A percentile compares a stretch with the other conserved stretches of the same genome.
These are phyloP conservation scores for Tolypocladium inflatum DNA, from an alignment of 2,329 filamentous ascomycete genomes.

Conservation along the genomic window DNA sequence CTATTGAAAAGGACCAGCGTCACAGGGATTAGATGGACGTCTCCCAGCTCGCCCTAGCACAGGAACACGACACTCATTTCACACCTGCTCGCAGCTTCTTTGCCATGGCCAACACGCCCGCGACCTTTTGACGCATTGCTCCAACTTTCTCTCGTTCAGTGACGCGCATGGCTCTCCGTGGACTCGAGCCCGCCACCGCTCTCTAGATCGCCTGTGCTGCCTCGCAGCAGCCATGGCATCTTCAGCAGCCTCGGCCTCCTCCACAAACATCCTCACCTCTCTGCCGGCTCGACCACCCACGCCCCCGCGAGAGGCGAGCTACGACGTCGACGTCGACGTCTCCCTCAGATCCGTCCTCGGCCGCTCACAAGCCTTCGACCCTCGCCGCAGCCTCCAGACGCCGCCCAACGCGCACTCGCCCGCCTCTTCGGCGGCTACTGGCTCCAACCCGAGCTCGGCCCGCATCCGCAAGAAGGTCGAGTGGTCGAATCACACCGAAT, in stretches of 20 bases:
- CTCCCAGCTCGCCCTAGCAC: neutral
- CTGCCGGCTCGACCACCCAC: slow-evolving; percentile 55
- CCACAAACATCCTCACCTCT: slow-evolving; percentile 34
- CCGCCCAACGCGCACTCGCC: slow-evolving; percentile 41
- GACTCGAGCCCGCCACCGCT: slow-evolving; percentile 10
- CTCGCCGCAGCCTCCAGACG: slow-evolving; percentile 32
- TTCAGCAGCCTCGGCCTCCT: slow-evolving; percentile 24
- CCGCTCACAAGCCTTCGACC: slow-evolving; percentile 27
- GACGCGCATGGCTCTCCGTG: slow-evolving; percentile 1
- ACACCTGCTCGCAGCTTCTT: neutral
- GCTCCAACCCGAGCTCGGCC: slow-evolving; percentile 32
- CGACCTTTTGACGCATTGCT: neutral
- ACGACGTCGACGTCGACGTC: slow-evolving; percentile 25
- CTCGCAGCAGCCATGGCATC: slow-evolving; percentile 30
- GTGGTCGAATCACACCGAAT: slow-evolving; percentile 47
- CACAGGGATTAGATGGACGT: neutral
- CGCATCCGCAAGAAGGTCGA: slow-evolving; percentile 44
- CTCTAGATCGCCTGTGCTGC: slow-evolving; percentile 30
- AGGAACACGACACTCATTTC: neutral
- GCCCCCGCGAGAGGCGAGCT: slow-evolving; percentile 47
- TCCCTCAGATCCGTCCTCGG: slow-evolving; percentile 24
- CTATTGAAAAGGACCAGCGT: neutral
- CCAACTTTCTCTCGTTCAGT: neutral
- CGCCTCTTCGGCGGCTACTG: slow-evolving; percentile 27
- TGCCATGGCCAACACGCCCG: neutral